phyloP scores from a whole-genome alignment of 2,329 filamentous ascomycete species.

The Botrytis sinoallii region DNA sequence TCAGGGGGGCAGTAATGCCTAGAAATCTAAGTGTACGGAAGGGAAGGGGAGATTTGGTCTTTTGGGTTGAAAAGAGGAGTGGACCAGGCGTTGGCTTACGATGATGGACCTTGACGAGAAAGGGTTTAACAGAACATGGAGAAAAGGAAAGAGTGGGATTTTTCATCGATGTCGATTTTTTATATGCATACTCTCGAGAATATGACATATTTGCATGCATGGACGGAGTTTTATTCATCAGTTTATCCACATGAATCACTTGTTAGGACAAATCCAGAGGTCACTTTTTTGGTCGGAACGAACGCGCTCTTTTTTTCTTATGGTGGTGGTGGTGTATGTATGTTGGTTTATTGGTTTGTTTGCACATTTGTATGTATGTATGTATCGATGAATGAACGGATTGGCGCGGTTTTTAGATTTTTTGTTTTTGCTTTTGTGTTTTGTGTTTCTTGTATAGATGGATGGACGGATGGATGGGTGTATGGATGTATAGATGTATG shows the following conservation, averaged over 20 bases:
- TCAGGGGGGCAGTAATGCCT: background rate
- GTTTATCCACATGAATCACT: background rate
- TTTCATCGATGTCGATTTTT: background rate
- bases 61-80: conserved; percentile 14
- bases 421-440: background rate
- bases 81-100: background rate
- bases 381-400: background rate
- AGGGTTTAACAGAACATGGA: background rate
- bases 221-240: conserved; percentile 8
- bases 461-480: background rate
- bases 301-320: too few relatives aligned
- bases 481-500: background rate
- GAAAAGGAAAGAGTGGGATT: background rate
- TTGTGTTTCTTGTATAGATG: background rate
- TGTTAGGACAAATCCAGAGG: background rate
- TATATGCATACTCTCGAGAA: background rate
- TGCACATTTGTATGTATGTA: background rate
- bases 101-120: background rate
- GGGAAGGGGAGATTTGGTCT: conserved; percentile 17
- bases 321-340: background rate
- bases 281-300: background rate
- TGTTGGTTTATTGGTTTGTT: background rate
- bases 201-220: background rate
- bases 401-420: background rate
- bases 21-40: background rate